Base-by-base conservation (phyloP, 768 basidiomycete species). In the Amanita jacksonii region DNA sequence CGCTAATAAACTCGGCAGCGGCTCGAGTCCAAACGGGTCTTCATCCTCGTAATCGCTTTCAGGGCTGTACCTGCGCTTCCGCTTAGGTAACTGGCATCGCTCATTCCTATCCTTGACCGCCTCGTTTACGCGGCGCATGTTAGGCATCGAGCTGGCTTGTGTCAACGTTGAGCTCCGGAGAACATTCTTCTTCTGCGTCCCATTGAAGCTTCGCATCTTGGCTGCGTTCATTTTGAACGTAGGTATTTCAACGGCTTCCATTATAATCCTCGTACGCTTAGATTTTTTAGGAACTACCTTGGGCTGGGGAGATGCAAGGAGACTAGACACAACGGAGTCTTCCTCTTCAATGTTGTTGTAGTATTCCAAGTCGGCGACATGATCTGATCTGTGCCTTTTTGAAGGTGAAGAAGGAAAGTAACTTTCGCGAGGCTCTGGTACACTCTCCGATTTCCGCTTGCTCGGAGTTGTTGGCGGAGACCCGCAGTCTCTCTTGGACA, bases 401-500 rank as follows among this genome's bases (percentile, higher is more conserved):
- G 41, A 38, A 20, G 51, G 53, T 9, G 46, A 53, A 30, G 47
- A 47, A 51, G 47, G 53, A 53, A 6, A 6, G 27, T 48, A 54
- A 41, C 54, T 62, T 3, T 4, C 25, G 18, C 13, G 30, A 24
- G 13, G 32, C 1, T 45, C 34, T 15, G 19, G 33, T 16, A 19
- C 67, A 12, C 64, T 65, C 20, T 60, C 61, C 24, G 61, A 52
- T 13, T 61, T 62, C 37, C 78, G 64, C 57, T 79, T 79, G 49
- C 73, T 65, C 24, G 69, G 57, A 18, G 42, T 43, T 22, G 34
- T 15, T 18, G 33, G 23, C 15, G 9, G 42, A 43, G 13, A 16
- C 12, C 12, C 10, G 7, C 8, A 12, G 7, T 27, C 24, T 16
- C 6, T 19, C 23, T 33, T 18, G 32, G 41, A 35, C n/a, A 35